A percentile compares a stretch with the other conserved stretches of the same genome.
phyloP scores from a whole-genome alignment of 352 stramenopile species.

The Peronosclerospora sorghi region DNA sequence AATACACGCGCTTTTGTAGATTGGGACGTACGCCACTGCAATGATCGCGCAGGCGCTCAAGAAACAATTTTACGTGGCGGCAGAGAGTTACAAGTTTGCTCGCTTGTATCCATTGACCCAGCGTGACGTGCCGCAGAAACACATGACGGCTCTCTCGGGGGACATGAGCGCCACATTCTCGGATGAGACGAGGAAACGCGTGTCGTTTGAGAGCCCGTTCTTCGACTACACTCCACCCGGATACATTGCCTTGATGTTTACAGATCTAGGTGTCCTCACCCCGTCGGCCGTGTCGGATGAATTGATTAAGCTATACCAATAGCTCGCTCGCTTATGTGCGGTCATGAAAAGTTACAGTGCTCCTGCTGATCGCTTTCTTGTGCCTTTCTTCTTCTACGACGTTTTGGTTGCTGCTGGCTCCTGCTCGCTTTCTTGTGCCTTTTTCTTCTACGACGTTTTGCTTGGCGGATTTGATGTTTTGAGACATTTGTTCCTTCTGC shows the following conservation, averaged over 20 bases:
- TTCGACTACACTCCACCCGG: constrained; percentile 96
- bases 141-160: constrained; percentile 35
- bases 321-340: constrained; percentile 14
- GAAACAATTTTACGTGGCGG: constrained; percentile 97
- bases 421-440: too few species aligned
- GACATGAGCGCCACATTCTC: constrained; percentile 15
- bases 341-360: neutral
- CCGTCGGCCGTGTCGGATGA: constrained; percentile 97
- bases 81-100: constrained; percentile 98
- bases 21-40: constrained; percentile 92
- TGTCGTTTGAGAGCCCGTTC: constrained; percentile 83
- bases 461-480: too few species aligned
- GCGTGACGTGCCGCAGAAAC: constrained; percentile 84
- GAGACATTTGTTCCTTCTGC: too few species aligned
- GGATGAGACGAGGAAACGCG: constrained; percentile 30
- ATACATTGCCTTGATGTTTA: constrained; percentile 98
- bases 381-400: too few species aligned
- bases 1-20: constrained; percentile 21
- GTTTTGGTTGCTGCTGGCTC: too few species aligned
- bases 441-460: too few species aligned
- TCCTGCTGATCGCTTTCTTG: too few species aligned
- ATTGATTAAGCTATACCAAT: constrained; percentile 97
- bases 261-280: constrained; percentile 95
- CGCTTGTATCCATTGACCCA: constrained; percentile 96
- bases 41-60: constrained; percentile 91